Conservation (phyloP, 129 eudicot genomes). For the Lactuca sativa region DNA sequence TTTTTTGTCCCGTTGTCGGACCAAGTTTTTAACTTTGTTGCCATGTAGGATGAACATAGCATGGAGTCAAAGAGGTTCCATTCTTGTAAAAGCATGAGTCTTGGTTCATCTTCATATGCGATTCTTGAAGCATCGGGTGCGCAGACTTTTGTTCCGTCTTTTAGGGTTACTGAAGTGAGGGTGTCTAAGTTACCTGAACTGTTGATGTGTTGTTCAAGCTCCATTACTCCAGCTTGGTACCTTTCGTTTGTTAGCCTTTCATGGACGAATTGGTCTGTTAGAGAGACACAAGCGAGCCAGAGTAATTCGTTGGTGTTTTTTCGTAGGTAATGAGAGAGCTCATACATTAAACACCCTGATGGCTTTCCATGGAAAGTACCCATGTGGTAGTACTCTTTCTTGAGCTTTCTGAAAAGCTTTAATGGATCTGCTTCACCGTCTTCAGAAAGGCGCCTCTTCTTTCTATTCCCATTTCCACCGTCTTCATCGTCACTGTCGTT, state of each 20-base stretch:
- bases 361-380: constrained; percentile 98
- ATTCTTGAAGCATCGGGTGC: constrained; percentile 89
- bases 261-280: constrained; percentile 92
- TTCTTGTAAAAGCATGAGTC: constrained; percentile 87
- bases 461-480: constrained; percentile 42
- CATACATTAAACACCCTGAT: constrained; percentile 95
- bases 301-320: constrained; percentile 73
- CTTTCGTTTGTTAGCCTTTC: constrained; percentile 85
- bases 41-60: constrained; percentile 89
- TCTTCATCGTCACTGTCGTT: constrained; percentile 52
- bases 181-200: constrained; percentile 77
- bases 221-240: constrained; percentile 94
- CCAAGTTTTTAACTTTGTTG: constrained; percentile 98
- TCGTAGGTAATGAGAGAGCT: constrained; percentile 65
- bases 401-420: constrained; percentile 68
- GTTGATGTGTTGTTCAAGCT: constrained; percentile 89
- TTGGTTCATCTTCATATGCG: constrained; percentile 86
- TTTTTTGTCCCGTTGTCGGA: constrained; percentile 86
- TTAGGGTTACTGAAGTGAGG: constrained; percentile 64
- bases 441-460: constrained; percentile 54
- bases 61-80: constrained; percentile 98
- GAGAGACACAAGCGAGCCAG: constrained; percentile 95
- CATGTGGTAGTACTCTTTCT: constrained; percentile 72
- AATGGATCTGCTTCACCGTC: constrained; percentile 66
- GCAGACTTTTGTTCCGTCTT: constrained; percentile 80